Conservation (phyloP, 2,329 filamentous ascomycete species). For the Thelonectria olida region DNA sequence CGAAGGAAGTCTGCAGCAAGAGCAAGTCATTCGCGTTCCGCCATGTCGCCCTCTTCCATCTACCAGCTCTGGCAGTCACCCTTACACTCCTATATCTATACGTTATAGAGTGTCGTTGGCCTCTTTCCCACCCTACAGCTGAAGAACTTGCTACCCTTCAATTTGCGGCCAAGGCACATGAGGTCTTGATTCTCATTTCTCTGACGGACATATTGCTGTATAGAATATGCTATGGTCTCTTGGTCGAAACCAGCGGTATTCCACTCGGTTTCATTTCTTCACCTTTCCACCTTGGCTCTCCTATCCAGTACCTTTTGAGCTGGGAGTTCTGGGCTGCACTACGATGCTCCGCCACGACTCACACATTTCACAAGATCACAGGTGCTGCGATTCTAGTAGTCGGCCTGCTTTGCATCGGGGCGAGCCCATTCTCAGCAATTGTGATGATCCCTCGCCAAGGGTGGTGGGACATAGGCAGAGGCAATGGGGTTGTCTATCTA, state of each 20-base stretch:
- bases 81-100: too few relatives aligned
- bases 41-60: too few relatives aligned
- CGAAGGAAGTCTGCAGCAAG: too few relatives aligned
- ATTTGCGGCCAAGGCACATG: slow-evolving; percentile 17
- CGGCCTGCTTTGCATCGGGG: not conserved
- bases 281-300: slow-evolving; percentile 5
- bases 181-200: slow-evolving; percentile 7
- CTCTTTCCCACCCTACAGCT: too few relatives aligned
- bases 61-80: too few relatives aligned
- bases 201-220: not conserved
- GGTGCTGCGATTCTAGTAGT: not conserved
- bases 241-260: not conserved
- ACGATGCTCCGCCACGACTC: not conserved
- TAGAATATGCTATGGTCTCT: not conserved
- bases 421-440: slow-evolving; percentile 11
- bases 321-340: slow-evolving; percentile 2
- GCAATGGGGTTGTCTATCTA: too few relatives aligned
- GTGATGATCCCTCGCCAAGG: slow-evolving; percentile 17
- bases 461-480: too few relatives aligned
- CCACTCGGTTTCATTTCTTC: slow-evolving; percentile 14
- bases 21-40: too few relatives aligned
- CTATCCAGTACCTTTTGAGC: slow-evolving; percentile 8
- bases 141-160: not conserved
- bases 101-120: too few relatives aligned
- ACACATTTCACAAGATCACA: not conserved